Base-by-base conservation (phyloP, 495 filamentous ascomycete genomes). In the Penicillium tannophilum region DNA sequence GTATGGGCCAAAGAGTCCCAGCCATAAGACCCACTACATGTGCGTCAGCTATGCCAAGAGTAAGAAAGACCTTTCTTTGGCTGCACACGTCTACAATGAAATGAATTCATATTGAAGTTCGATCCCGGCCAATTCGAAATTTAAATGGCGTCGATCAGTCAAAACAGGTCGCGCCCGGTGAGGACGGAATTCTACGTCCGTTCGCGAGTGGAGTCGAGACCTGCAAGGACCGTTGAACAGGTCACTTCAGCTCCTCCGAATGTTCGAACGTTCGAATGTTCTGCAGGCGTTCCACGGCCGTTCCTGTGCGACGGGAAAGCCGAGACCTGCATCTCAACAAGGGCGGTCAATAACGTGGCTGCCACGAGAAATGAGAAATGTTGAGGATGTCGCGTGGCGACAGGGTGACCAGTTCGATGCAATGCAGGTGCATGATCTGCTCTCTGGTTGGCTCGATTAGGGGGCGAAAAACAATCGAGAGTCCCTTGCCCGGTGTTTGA, bases 271-370 rank as follows among this genome's bases (percentile, higher is more conserved):
- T 41, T 41, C 48, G 59, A 62, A 66, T 60, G 49, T 69, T 69
- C 66, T 56, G 50, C 42, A 56, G 47, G 47, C 31, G 52, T 64
- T 70, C 61, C 48, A 67, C 50, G 31, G 52, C 56, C 48, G 36
- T 62, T 63, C 20, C 55, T 54, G 50, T 62, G 47, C 52, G 30
- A 60, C 50, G n/a, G 36, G 41, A 30, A 11, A 44, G 52, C 39
- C 52, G 52, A 54, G 35, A 30, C 52, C 52, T 54, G 53, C 53
- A 47, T 55, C 31, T 56, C 12, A 49, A 19, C 30, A 56, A 50
- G 50, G 63, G 53, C 57, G 59, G 52, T 58, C 56, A 67, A 65
- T 63, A 77, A 77, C 74, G 72, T 77, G 74, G 74, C 72, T 63
- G 70, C 72, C 72, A 77, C 72, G 72, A 75, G 72, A 69, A 44